Evolutionary conservation across 2,329 filamentous ascomycete genomes (phyloP).

Genomic region (Rhynchosporium graminicola): DNA sequence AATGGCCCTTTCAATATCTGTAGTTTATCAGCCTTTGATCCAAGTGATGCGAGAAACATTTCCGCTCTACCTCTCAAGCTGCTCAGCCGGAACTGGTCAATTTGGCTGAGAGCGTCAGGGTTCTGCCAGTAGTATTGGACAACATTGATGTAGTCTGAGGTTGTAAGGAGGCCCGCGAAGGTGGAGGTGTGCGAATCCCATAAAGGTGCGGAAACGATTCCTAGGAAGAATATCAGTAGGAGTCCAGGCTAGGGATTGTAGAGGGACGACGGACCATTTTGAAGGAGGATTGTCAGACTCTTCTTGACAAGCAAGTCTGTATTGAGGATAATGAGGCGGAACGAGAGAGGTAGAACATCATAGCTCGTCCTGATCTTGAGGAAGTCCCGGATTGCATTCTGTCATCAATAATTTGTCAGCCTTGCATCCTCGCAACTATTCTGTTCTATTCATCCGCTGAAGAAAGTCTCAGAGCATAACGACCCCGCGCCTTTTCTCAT

Average conservation of each 20-base stretch:
- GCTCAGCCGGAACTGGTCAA: constrained; percentile 91
- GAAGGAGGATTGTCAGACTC: constrained; percentile 90
- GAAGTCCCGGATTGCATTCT: constrained; percentile 93
- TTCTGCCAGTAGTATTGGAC: constrained; percentile 99
- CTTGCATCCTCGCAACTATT: constrained; percentile 25
- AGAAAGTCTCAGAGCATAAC: not conserved
- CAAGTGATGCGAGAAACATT: constrained; percentile 7
- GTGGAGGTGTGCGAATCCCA: constrained; percentile 94
- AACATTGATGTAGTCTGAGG: constrained; percentile 97
- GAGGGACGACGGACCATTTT: constrained; percentile 69
- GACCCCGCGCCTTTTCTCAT: constrained; percentile 9
- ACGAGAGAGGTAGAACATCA: constrained; percentile 94
- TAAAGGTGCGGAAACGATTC: constrained; percentile 93
- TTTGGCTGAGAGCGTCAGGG: constrained; percentile 82
- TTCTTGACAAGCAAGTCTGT: constrained; percentile 95
- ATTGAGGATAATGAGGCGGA: constrained; percentile 93
- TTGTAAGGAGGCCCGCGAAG: constrained; percentile 92
- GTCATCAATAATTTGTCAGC: constrained; percentile 38
- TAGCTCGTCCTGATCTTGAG: constrained; percentile 96
- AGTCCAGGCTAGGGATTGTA: not conserved
- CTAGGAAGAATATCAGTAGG: constrained; percentile 49
- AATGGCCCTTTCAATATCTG: constrained; percentile 94
- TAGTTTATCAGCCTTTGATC: constrained; percentile 26
- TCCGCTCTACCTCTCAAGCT: constrained; percentile 75
- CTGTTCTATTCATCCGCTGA: not conserved